Conservation (phyloP, 805 yeast genomes). For the Saturnispora serradocipensis region DNA sequence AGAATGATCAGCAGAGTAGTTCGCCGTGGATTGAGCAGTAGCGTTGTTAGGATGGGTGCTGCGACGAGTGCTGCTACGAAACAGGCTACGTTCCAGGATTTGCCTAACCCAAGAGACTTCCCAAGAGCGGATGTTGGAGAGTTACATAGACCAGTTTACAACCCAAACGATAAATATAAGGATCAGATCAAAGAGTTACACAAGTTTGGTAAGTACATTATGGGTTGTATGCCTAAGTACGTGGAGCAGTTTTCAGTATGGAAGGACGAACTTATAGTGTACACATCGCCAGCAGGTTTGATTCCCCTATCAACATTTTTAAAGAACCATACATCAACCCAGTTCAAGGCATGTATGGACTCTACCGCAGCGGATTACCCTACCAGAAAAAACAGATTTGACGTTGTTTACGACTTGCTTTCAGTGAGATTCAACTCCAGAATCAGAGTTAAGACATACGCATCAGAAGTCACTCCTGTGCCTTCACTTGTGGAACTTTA, state of each 20-base stretch:
- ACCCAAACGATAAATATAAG: conserved; percentile 69
- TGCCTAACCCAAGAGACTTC: conserved; percentile 27
- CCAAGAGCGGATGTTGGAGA: conserved; percentile 28
- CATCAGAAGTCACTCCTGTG: conserved; percentile 72
- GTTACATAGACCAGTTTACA: conserved; percentile 42
- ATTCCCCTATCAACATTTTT: conserved; percentile 63
- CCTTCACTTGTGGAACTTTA: conserved; percentile 67
- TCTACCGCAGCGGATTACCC: conserved; percentile 86
- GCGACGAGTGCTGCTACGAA: conserved; percentile 8
- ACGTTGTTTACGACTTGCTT: conserved; percentile 74
- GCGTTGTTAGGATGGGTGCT: conserved; percentile 4
- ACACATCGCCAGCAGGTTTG: conserved; percentile 67
- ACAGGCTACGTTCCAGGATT: conserved; percentile 18
- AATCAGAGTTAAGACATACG: conserved; percentile 82
- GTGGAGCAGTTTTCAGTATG: conserved; percentile 80
- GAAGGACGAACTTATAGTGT: conserved; percentile 79
- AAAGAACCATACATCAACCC: conserved; percentile 71
- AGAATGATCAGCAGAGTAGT: conserved; percentile 2
- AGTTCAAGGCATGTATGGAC: conserved; percentile 70
- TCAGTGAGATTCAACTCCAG: conserved; percentile 79
- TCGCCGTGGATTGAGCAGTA: conserved; percentile 3
- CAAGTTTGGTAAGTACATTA: conserved; percentile 70
- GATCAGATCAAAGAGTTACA: conserved; percentile 64
- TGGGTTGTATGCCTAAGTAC: conserved; percentile 71
- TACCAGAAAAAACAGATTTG: conserved; percentile 73